These are phyloP conservation scores for Globisporangium irregulare DNA, from an alignment of 352 stramenopile species.

Conservation along the genomic window DNA sequence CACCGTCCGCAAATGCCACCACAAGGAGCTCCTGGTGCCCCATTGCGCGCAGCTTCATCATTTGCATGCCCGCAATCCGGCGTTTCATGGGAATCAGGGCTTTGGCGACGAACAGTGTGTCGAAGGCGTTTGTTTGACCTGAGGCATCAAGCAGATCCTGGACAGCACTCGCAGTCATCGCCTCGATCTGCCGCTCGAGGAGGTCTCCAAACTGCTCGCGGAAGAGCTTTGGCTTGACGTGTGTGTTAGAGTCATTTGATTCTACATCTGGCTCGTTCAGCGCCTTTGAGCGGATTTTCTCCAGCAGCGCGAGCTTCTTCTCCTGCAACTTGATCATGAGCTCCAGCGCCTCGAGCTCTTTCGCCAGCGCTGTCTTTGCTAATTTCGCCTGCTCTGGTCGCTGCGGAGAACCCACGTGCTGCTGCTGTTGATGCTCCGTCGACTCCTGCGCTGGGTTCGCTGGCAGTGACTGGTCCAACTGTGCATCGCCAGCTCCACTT, in stretches of 20 bases:
- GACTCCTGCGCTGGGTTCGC: not conserved
- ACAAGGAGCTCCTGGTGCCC: constrained; percentile 35
- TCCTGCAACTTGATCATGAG: constrained; percentile 41
- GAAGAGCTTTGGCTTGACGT: not conserved
- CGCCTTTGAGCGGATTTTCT: constrained; percentile 21
- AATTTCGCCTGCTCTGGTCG: not conserved
- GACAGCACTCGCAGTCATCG: constrained; percentile 1
- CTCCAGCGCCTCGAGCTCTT: constrained; percentile 32
- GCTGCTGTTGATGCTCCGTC: not conserved
- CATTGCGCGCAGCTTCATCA: constrained; percentile 29
- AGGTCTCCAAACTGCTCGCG: constrained; percentile 6
- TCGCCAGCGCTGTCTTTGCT: constrained; percentile 19
- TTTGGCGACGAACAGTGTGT: constrained; percentile 44
- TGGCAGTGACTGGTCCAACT: not conserved
- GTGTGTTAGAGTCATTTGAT: not conserved
- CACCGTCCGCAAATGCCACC: constrained; percentile 24
- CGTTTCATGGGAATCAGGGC: constrained; percentile 8
- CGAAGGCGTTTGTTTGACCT: constrained; percentile 21
- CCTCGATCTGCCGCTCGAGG: constrained; percentile 20
- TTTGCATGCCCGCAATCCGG: constrained; percentile 37
- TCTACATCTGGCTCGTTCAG: not conserved
- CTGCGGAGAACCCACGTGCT: not conserved
- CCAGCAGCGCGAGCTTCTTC: constrained; percentile 35
- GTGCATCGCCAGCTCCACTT: not conserved
- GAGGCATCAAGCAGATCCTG: constrained; percentile 4